Evolutionary conservation across 768 basidiomycete species (phyloP), one percentile per base, ranked within the genome.

Genomic region (Boletus pseudopeckii): DNA sequence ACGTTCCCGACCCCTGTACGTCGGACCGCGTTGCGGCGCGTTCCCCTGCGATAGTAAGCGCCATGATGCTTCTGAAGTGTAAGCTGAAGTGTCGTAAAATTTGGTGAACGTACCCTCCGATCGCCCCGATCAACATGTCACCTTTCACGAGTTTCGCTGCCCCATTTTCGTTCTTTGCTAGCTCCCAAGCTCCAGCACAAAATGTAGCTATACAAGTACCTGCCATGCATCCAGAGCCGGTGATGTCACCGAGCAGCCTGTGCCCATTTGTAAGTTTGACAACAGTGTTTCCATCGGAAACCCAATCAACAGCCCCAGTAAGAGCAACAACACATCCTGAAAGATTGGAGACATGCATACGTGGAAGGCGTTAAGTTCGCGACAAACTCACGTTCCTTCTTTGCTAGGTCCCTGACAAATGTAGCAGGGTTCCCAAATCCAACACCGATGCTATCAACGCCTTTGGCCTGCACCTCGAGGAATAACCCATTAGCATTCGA

Each of bases 211-310:
- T 80, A 30, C 80, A 76, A 10, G 88, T 88, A 26, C 88, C 89
- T 22, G 83, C 74, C 68, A 95, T 83, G 64, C 94, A 98, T 5
- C 94, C 94, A 24, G 90, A 90, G 1, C 94, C 95, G 0, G 95
- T 97, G 52, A 98, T 92, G 50, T 80, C 75, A 0, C 84, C 86
- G 8, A 97, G 80, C 24, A 88, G 72, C 15, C 74, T 71, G 63
- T 89, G 77, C 0, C 95, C 95, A 62, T 97, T 97, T 4, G 75
- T 72, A 7, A 92, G 71, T 40, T 79, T 76, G n/a, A 90, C 76
- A 6, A 92, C 85, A 5, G 69, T 76, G 11, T 69, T 63, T 7
- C 94, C 95, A 62, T 97, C 91, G 0, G 91, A 92, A 44, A 97
- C 76, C 69, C 88, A 95, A 66, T 98, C 95, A 0, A 71, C 75